These are phyloP conservation scores for Phytopythium cucurbitacearum DNA, from an alignment of 352 stramenopile species.

Conservation along the genomic window DNA sequence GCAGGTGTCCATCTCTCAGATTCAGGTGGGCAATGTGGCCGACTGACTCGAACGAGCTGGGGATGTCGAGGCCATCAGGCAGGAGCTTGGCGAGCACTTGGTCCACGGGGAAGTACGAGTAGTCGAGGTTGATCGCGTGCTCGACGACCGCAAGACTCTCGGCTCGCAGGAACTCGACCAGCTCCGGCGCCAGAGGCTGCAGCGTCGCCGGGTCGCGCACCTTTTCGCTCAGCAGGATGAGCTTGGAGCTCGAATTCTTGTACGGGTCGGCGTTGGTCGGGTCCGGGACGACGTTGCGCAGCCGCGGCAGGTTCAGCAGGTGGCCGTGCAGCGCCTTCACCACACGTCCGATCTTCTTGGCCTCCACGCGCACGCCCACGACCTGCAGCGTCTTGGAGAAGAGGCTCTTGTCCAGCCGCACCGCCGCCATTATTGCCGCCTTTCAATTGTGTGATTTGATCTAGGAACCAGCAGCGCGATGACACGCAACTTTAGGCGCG, in stretches of 20 bases:
- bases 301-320: constrained; percentile 60
- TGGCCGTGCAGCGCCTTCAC: constrained; percentile 71
- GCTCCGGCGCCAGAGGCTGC: constrained; percentile 38
- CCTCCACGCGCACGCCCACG: constrained; percentile 67
- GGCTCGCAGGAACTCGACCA: constrained; percentile 45
- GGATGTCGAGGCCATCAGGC: constrained; percentile 79
- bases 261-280: constrained; percentile 51
- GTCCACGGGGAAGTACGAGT: constrained; percentile 74
- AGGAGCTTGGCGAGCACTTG: constrained; percentile 84
- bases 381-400: constrained; percentile 73
- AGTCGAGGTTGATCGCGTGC: constrained; percentile 72
- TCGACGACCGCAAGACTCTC: constrained; percentile 60
- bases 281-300: constrained; percentile 75
- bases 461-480: too few relatives aligned
- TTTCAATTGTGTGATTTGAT: too few relatives aligned
- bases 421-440: constrained; percentile 11
- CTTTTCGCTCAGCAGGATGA: constrained; percentile 67
- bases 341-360: constrained; percentile 75
- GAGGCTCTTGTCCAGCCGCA: constrained; percentile 57
- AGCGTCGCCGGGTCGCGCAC: constrained; percentile 54
- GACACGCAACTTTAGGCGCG: too few relatives aligned
- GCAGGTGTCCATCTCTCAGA: constrained; percentile 90
- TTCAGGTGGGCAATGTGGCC: constrained; percentile 98
- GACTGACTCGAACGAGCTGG: constrained; percentile 94
- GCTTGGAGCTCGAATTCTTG: constrained; percentile 65